phyloP scores from a whole-genome alignment of 768 basidiomycete species.

The Gloeophyllum trabeum region DNA sequence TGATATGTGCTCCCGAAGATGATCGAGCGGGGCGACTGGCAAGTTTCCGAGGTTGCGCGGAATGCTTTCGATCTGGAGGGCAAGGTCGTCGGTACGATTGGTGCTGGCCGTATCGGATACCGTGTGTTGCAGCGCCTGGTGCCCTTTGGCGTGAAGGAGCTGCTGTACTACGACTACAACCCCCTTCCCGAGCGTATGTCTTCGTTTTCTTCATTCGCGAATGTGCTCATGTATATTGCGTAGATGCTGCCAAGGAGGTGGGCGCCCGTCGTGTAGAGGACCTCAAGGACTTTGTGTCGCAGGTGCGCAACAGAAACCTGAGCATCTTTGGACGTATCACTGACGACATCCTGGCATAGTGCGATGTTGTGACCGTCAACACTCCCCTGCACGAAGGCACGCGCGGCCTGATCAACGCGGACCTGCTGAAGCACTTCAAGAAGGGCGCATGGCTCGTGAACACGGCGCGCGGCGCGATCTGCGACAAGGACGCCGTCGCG shows the following conservation, averaged over 20 bases:
- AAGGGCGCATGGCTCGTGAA: constrained; percentile 31
- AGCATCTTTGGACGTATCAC: constrained; percentile 13
- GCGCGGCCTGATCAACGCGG: constrained; percentile 27
- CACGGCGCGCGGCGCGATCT: constrained; percentile 34
- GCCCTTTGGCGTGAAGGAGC: constrained; percentile 33
- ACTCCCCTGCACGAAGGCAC: constrained; percentile 29
- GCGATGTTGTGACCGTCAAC: constrained; percentile 25
- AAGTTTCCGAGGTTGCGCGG: constrained; percentile 25
- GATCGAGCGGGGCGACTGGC: constrained; percentile 27
- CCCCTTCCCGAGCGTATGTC: constrained; percentile 14
- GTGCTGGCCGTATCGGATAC: constrained; percentile 30
- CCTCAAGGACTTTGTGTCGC: constrained; percentile 13
- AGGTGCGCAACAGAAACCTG: too few species aligned
- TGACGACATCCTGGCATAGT: constrained; percentile 10
- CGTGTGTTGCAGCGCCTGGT: constrained; percentile 22
- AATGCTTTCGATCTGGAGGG: constrained; percentile 34
- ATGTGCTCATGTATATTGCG: constrained; percentile 9
- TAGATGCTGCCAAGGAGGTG: constrained; percentile 19
- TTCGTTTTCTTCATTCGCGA: constrained; percentile 1
- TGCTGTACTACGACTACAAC: constrained; percentile 31
- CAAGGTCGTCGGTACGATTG: constrained; percentile 35
- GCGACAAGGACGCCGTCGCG: constrained; percentile 24
- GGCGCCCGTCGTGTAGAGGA: constrained; percentile 25
- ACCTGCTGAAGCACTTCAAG: constrained; percentile 30
- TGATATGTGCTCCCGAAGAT: too few species aligned